phyloP scores from a whole-genome alignment of 1,284 basidiomycete genomes.

The Sanghuangporus weigelae region DNA sequence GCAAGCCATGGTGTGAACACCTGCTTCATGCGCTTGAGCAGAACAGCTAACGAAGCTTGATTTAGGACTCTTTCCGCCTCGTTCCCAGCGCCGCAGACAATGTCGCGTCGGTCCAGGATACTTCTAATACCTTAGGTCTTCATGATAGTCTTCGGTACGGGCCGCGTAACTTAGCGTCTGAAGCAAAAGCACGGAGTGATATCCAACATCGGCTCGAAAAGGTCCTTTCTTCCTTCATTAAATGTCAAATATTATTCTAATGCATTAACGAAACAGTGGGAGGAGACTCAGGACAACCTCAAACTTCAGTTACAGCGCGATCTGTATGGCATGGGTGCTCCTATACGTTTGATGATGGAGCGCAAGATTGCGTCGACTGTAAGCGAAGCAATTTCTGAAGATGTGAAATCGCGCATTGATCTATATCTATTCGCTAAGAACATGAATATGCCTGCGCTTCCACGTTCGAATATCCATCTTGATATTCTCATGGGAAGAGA shows the following conservation, averaged over 20 bases:
- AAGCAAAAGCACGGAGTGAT: conserved; percentile 51
- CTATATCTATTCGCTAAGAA: conserved; percentile 35
- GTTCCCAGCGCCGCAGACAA: conserved; percentile 54
- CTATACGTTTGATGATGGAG: conserved; percentile 91
- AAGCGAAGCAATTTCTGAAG: conserved; percentile 27
- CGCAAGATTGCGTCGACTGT: conserved; percentile 80
- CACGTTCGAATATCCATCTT: conserved; percentile 75
- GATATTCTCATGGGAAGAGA: conserved; percentile 92
- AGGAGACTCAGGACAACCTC: conserved; percentile 85
- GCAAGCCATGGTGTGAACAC: conserved; percentile 5
- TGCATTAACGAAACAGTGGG: conserved; percentile 62
- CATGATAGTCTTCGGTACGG: conserved; percentile 80
- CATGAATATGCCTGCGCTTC: conserved; percentile 57
- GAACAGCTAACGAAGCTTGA: conserved; percentile 2
- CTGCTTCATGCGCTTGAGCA: too few relatives aligned
- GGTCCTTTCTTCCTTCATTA: conserved; percentile 36
- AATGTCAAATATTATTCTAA: conserved; percentile 1
- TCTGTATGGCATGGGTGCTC: conserved; percentile 82
- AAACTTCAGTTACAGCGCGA: conserved; percentile 84
- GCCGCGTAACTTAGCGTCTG: conserved; percentile 66
- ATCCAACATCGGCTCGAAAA: conserved; percentile 64
- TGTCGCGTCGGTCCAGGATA: conserved; percentile 62
- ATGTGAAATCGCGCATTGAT: not conserved
- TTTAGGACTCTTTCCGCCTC: conserved; percentile 47
- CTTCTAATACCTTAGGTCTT: conserved; percentile 65